Base-by-base conservation (phyloP, 164 flowering plant species). In the Sextonia rubra region DNA sequence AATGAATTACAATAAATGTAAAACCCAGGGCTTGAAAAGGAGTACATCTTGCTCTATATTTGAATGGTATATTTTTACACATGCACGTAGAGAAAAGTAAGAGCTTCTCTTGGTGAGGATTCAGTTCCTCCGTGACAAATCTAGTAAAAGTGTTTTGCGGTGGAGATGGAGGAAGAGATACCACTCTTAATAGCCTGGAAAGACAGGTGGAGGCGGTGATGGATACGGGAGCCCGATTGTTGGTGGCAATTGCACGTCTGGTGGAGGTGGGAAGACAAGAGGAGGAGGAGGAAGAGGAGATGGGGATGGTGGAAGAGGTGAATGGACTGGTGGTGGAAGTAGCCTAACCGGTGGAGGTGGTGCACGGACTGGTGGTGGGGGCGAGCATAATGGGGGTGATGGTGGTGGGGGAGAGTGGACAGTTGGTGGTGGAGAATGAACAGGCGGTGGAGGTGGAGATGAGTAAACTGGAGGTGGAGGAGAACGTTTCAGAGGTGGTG, bases 171-270 rank as follows among this genome's bases (percentile, higher is more conserved):
- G 29, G 26, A 6, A 4, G 30, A 71, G 32, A 63, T 4, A 24
- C 73, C 44, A 71, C 29, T 37, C 44, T 71, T 71, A 71, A 66
- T 71, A 71, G 52, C 73, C 73, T 2, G 29, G 32, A 60, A 20
- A 73, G 5, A 25, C 6, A 5, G 76, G 76, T 17, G 76, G 76
- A 20, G 76, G 76, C 23, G 76, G 76, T 2, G 76, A 73, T 56
- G 69, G 64, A 24, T 73, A 73, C 4, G 71, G 30, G 56, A 73
- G 18, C 12, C 76, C 76, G 3, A 17, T 4, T 1, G 62, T 67
- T 20, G 76, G 76, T 12, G 76, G 76, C 29, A 73, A 55, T n/a
- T 9, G 17, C 9, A 14, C 32, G 3, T 25, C 7, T 20, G 49
- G 25, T 5, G 52, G 70, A 15, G 71, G 76, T 20, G 71, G 75